Base-by-base conservation (phyloP, 257 asterid genomes). In the Lithospermum erythrorhizon region DNA sequence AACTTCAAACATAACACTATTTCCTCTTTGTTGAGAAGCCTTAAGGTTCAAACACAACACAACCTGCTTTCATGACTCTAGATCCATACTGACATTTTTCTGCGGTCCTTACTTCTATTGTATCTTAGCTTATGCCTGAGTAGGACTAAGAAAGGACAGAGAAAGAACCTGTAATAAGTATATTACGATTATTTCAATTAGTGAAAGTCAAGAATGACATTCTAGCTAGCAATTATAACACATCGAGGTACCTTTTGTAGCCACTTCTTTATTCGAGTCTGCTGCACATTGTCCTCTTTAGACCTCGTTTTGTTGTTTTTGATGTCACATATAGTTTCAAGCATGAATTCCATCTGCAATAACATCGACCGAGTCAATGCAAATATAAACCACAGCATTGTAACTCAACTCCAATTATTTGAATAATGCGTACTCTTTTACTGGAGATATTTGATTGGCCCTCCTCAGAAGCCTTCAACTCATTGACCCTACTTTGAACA, bases 261-360 rank as follows among this genome's bases (percentile, higher is more conserved):
- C 99, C 97, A 89, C 75, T 89, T 86, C 79, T 83, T 89, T 62
- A 86, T 77, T 63, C 86, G 79, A 62, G 87, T 79, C 77, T 78
- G 89, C 81, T 81, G 96, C 59, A 79, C 66, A 21, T 85, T 76
- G 35, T 84, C 94, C 74, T 81, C 96, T 77, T 77, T 82, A 14
- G 79, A 55, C 78, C 68, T 84, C 68, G 75, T 78, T 70, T 81
- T 93, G 61, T 93, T 93, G 96, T 93, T 93, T 82, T 93, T 93
- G 57, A 93, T 87, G 60, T 93, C 99, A 27, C 82, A 84, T 74
- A 93, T 84, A 21, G 87, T 81, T 67, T 89, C 95, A 66, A 93
- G 78, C 97, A 93, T 89, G 73, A 89, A 89, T 69, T 81, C 94
- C 94, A 93, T 84, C 97, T 93, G 84, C 75, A 72, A 51, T 74